Base-by-base conservation (phyloP, 192 early-diverging fungal species). In the Thoreauomyces humboldtii region DNA sequence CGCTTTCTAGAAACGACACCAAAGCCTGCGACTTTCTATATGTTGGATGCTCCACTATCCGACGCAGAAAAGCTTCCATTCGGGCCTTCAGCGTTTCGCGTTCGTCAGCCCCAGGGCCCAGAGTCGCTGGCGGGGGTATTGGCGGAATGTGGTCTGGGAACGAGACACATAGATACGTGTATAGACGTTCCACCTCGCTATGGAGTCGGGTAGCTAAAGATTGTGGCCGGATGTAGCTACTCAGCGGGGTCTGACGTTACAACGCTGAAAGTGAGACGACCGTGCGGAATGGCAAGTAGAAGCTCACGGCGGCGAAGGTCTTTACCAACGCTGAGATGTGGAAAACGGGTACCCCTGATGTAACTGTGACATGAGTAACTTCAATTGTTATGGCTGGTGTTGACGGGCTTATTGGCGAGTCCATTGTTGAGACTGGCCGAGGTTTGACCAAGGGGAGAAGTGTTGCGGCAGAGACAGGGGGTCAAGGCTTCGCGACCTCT, bases 61-160 rank as follows among this genome's bases (percentile, higher is more conserved):
- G 34, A 27, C 44, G 34, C 28, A 65, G 24, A 29, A 65, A 65
- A 2, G 21, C 52, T 42, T 55, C 53, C 7, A 4, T 37, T 21
- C 7, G 12, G 24, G 21, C 17, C 11, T 36, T 31, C 35, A 57
- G 17, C 15, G 22, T n/a, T 19, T 57, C 55, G 14, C 55, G 31
- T 36, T 57, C 55, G 35, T 15, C 55, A 21, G n/a, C 55, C 32
- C 34, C 55, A 9, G 34, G 35, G 2, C 35, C 35, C 19, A 57
- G 17, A 12, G 55, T n/a, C n/a, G 35, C n/a, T 35, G 55, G 33
- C 55, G 71, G 71, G 15, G 65, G 65, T 12, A 57, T 19, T 15
- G 64, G 64, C 21, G 50, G 37, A 5, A 72, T 66, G 65, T 54
- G 36, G 24, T 72, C 65, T 11, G 71, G 71, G 36, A 46, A 66